phyloP scores from a whole-genome alignment of 805 yeast species.

The Yamadazyma akitaensis region DNA sequence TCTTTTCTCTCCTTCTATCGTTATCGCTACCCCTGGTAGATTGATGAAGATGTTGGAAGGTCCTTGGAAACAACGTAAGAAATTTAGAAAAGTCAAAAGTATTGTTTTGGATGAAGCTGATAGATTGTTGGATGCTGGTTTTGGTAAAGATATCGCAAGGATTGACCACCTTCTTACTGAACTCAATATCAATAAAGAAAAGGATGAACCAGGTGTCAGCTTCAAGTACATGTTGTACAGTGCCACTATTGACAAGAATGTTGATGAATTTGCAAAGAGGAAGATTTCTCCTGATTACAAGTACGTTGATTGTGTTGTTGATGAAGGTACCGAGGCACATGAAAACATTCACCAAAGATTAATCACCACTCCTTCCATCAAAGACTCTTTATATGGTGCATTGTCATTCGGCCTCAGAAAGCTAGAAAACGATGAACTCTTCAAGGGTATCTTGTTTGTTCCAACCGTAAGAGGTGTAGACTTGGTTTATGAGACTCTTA shows the following conservation, averaged over 20 bases:
- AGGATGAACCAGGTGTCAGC: conserved; percentile 20
- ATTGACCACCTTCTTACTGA: conserved; percentile 50
- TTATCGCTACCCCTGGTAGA: conserved; percentile 91
- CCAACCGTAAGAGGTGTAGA: conserved; percentile 74
- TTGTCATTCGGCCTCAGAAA: conserved; percentile 40
- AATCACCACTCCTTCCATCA: conserved; percentile 50
- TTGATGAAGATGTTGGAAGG: conserved; percentile 57
- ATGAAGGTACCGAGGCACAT: conserved; percentile 69
- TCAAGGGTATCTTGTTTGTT: conserved; percentile 79
- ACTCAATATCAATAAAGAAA: conserved; percentile 16
- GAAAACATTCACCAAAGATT: conserved; percentile 72
- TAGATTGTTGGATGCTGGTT: conserved; percentile 77
- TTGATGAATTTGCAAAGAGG: conserved; percentile 58
- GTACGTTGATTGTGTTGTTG: conserved; percentile 71
- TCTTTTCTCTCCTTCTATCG: conserved; percentile 50
- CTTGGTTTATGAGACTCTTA: conserved; percentile 39
- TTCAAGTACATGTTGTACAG: conserved; percentile 76
- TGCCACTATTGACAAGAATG: conserved; percentile 78
- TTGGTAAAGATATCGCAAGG: conserved; percentile 59
- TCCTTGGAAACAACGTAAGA: conserved; percentile 35
- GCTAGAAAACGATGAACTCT: conserved; percentile 34
- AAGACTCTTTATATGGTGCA: conserved; percentile 59
- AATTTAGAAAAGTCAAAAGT: conserved; percentile 54
- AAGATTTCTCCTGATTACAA: conserved; percentile 53
- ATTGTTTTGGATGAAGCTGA: conserved; percentile 91